Evolutionary conservation across 768 basidiomycete genomes (phyloP).

Genomic region (Tylopilus sp.): DNA sequence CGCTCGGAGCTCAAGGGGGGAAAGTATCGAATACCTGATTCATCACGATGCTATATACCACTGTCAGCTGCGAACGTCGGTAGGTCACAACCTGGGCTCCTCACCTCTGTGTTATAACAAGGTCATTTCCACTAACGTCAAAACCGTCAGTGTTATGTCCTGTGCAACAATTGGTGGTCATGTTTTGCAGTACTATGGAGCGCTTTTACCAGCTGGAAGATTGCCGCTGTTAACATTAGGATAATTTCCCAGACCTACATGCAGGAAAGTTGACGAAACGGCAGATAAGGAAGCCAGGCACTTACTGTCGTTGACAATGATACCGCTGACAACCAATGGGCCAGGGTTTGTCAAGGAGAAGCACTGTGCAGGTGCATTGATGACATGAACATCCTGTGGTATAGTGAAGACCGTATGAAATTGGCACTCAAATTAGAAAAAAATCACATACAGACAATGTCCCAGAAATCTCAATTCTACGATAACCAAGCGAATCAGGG

Average conservation of each 20-base stretch:
- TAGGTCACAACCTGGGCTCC: too few relatives aligned
- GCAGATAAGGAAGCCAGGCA: background rate
- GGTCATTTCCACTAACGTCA: constrained; percentile 35
- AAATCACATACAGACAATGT: constrained; percentile 31
- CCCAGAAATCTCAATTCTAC: constrained; percentile 40
- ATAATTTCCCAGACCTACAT: constrained; percentile 46
- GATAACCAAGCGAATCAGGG: background rate
- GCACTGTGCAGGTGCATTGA: constrained; percentile 38
- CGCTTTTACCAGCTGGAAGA: constrained; percentile 41
- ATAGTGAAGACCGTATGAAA: background rate
- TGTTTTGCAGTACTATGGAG: background rate
- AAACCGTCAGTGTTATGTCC: constrained; percentile 54
- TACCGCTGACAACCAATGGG: constrained; percentile 38
- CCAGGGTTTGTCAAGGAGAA: constrained; percentile 31
- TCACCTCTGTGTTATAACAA: constrained; percentile 34
- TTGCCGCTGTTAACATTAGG: constrained; percentile 51
- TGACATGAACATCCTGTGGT: constrained; percentile 33
- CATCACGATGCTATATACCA: constrained; percentile 13
- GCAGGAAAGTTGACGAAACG: background rate
- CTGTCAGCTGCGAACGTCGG: background rate
- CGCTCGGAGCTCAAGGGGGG: background rate
- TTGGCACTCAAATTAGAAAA: background rate
- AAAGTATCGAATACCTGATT: constrained; percentile 21
- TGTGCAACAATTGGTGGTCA: background rate
- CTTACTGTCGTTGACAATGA: constrained; percentile 58